A percentile compares a stretch with the other conserved stretches of the same genome.
These are phyloP conservation scores for Fusarium clavum DNA, from an alignment of 2,329 filamentous ascomycete genomes.

Conservation along the genomic window DNA sequence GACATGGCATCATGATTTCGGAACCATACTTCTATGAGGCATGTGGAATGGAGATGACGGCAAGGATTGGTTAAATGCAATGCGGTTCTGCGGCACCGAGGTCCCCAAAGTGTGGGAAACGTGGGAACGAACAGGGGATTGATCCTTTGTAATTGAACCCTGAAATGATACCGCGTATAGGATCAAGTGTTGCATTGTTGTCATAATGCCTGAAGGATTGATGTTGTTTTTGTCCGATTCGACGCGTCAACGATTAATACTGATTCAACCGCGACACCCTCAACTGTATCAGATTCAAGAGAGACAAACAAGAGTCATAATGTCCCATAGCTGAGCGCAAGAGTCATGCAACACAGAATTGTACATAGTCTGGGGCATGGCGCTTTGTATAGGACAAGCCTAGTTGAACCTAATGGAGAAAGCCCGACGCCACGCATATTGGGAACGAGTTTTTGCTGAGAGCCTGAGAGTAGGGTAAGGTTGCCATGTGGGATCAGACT, in stretches of 20 bases:
- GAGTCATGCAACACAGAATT: slow-evolving; percentile 36
- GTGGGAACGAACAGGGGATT: slow-evolving; percentile 29
- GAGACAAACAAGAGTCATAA: neutral
- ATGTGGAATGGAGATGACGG: slow-evolving; percentile 15
- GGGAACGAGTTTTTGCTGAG: slow-evolving; percentile 4
- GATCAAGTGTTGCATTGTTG: neutral
- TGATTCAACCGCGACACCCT: neutral
- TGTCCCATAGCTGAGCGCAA: slow-evolving; percentile 12
- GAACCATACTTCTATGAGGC: neutral
- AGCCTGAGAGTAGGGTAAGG: slow-evolving; percentile 5
- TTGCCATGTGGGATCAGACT: slow-evolving; percentile 34
- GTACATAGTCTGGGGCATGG: slow-evolving; percentile 30
- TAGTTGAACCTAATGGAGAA: slow-evolving; percentile 40
- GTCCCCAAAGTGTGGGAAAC: slow-evolving; percentile 30
- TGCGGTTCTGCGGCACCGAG: slow-evolving; percentile 27
- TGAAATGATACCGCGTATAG: neutral
- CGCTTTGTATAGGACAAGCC: slow-evolving; percentile 34
- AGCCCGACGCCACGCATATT: slow-evolving; percentile 37
- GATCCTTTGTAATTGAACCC: slow-evolving; percentile 17
- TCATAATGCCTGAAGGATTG: neutral
- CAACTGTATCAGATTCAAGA: neutral
- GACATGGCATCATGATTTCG: slow-evolving; percentile 17
- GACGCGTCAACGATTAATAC: neutral
- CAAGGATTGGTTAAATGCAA: slow-evolving; percentile 22
- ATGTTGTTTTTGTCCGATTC: too few species aligned